Evolutionary conservation across 2,329 filamentous ascomycete species (phyloP).

Genomic region (Paraphaeosphaeria minitans): DNA sequence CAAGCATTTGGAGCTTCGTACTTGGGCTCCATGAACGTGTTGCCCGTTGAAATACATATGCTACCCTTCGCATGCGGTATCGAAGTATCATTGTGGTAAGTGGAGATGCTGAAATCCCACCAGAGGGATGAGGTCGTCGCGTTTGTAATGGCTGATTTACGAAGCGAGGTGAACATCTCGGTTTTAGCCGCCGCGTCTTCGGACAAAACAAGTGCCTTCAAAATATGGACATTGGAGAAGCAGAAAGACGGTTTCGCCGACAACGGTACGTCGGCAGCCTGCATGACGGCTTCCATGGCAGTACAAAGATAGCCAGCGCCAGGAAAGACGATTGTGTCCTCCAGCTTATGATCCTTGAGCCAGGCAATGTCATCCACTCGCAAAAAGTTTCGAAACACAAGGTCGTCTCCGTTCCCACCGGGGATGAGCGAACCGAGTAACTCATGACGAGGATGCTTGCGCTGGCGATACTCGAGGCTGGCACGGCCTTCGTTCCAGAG

Average conservation of each 20-base stretch:
- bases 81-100: slow-evolving; percentile 15
- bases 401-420: slow-evolving; percentile 31
- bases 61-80: slow-evolving; percentile 19
- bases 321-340: slow-evolving; percentile 40
- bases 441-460: slow-evolving; percentile 22
- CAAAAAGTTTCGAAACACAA: slow-evolving; percentile 43
- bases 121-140: slow-evolving; percentile 16
- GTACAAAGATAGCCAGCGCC: slow-evolving; percentile 42
- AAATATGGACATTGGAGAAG: slow-evolving; percentile 7
- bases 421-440: slow-evolving; percentile 25
- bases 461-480: slow-evolving; percentile 18
- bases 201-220: slow-evolving; percentile 8
- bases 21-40: not conserved
- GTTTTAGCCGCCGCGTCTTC: not conserved
- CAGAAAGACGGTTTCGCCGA: not conserved
- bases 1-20: not conserved
- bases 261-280: not conserved
- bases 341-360: slow-evolving; percentile 43
- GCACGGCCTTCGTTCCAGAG: slow-evolving; percentile 22
- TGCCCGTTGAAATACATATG: not conserved
- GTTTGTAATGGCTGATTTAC: slow-evolving; percentile 6
- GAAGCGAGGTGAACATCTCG: slow-evolving; percentile 14
- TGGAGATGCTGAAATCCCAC: slow-evolving; percentile 23
- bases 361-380: slow-evolving; percentile 40
- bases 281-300: slow-evolving; percentile 36